A percentile compares a stretch with the other conserved stretches of the same genome.
Conservation (phyloP, 495 filamentous ascomycete genomes). For the Neurospora sp. region DNA sequence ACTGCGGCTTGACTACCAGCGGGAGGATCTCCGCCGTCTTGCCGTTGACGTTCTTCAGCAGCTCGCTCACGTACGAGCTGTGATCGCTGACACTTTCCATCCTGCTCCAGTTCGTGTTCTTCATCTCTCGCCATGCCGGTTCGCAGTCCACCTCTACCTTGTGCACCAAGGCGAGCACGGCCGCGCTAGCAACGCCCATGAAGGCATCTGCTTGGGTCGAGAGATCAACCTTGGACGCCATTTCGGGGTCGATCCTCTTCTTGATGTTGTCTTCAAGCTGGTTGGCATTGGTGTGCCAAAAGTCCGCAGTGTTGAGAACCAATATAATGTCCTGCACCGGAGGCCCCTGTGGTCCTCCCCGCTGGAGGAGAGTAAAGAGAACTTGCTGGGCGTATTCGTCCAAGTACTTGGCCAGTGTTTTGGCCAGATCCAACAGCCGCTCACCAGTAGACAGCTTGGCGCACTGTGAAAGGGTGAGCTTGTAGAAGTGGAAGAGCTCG, state of each 20-base stretch:
- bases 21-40: slow-evolving; percentile 63
- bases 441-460: slow-evolving; percentile 88
- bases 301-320: slow-evolving; percentile 93
- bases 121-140: slow-evolving; percentile 91
- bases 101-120: slow-evolving; percentile 88
- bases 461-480: slow-evolving; percentile 82
- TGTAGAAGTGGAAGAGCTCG: slow-evolving; percentile 95
- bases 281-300: slow-evolving; percentile 86
- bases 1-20: slow-evolving; percentile 82
- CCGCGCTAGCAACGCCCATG: slow-evolving; percentile 86
- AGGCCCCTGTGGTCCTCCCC: slow-evolving; percentile 47
- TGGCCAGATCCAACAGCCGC: slow-evolving; percentile 75
- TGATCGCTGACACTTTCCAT: slow-evolving; percentile 94
- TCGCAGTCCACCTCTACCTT: slow-evolving; percentile 76
- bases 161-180: slow-evolving; percentile 72
- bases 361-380: slow-evolving; percentile 64
- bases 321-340: slow-evolving; percentile 69
- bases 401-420: slow-evolving; percentile 81
- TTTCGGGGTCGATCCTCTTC: slow-evolving; percentile 67
- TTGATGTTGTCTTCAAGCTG: slow-evolving; percentile 95
- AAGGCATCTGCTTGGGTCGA: slow-evolving; percentile 91
- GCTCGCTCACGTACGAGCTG: slow-evolving; percentile 78
- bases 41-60: slow-evolving; percentile 60
- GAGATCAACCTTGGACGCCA: slow-evolving; percentile 68
- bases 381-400: slow-evolving; percentile 95